Evolutionary conservation across 2,329 filamentous ascomycete species (phyloP).

Genomic region (Cladosporium oxysporum): DNA sequence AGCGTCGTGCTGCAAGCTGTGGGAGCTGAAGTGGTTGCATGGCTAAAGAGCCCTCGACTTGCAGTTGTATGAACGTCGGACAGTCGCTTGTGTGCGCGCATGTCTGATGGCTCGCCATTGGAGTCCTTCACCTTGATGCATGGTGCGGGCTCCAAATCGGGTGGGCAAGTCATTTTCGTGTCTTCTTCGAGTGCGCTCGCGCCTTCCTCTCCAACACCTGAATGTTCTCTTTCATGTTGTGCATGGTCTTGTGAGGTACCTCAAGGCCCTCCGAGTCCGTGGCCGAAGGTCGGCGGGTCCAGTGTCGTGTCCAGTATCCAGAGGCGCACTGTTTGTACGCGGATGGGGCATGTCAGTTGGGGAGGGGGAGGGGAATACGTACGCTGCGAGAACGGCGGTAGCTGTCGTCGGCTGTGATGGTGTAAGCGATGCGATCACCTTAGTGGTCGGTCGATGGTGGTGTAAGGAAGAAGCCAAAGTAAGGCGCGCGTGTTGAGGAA

Average conservation of each 20-base stretch:
- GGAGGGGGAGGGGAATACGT: conserved; percentile 8
- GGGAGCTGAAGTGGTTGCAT: neutral
- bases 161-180: neutral
- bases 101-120: neutral
- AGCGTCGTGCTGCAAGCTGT: neutral
- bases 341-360: conserved; percentile 3
- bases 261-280: conserved; percentile 7
- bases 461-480: conserved; percentile 9
- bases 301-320: conserved; percentile 8
- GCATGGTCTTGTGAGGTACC: neutral
- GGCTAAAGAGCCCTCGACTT: neutral
- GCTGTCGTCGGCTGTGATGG: conserved; percentile 21
- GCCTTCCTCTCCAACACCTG: neutral
- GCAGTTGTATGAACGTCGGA: neutral
- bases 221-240: neutral
- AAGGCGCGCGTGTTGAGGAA: conserved; percentile 11
- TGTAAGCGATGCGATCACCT: conserved; percentile 17
- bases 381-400: conserved; percentile 22
- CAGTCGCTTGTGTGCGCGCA: neutral
- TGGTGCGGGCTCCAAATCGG: neutral
- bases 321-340: conserved; percentile 6
- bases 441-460: neutral
- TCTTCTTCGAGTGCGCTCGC: conserved; percentile 7
- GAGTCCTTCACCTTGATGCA: neutral
- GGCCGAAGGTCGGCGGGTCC: neutral